Conservation (phyloP, 2,329 filamentous ascomycete genomes). For the Teratosphaeriaceae sp. region DNA sequence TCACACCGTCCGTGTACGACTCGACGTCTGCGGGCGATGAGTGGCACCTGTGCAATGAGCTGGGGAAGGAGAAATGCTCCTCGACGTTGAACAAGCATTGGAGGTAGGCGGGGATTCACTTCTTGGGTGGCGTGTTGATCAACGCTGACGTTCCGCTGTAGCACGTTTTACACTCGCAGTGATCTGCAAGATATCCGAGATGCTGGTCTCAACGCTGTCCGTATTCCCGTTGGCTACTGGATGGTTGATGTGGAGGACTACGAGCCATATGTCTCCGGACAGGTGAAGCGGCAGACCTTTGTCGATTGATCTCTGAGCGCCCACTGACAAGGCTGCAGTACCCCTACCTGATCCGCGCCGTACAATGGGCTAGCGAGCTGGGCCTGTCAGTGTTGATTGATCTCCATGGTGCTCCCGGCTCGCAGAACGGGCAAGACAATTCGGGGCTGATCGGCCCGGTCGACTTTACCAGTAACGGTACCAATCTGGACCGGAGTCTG, state of each 20-base stretch:
- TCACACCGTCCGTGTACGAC: conserved; percentile 13
- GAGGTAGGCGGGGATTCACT: not conserved
- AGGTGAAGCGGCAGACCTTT: not conserved
- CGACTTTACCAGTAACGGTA: conserved; percentile 12
- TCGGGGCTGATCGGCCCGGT: conserved; percentile 14
- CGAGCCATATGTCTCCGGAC: conserved; percentile 40
- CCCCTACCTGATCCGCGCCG: conserved; percentile 13
- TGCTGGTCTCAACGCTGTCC: conserved; percentile 31
- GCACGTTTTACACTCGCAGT: conserved; percentile 11
- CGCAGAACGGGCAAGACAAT: conserved; percentile 15
- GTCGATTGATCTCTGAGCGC: not conserved
- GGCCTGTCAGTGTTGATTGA: conserved; percentile 17
- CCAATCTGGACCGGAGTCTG: conserved; percentile 16
- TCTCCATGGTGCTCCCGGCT: conserved; percentile 17
- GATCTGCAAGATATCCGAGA: conserved; percentile 14
- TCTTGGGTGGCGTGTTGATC: conserved; percentile 21
- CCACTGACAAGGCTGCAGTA: too few species aligned
- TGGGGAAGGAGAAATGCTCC: conserved; percentile 16
- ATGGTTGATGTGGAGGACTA: conserved; percentile 22
- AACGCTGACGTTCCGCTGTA: conserved; percentile 7
- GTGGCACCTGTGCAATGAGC: conserved; percentile 18
- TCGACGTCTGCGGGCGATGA: conserved; percentile 16
- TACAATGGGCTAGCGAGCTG: conserved; percentile 18
- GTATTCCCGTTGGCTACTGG: conserved; percentile 50
- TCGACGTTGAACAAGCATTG: conserved; percentile 15